phyloP scores from a whole-genome alignment of 495 filamentous ascomycete species.

The Clohesyomyces aquaticus region DNA sequence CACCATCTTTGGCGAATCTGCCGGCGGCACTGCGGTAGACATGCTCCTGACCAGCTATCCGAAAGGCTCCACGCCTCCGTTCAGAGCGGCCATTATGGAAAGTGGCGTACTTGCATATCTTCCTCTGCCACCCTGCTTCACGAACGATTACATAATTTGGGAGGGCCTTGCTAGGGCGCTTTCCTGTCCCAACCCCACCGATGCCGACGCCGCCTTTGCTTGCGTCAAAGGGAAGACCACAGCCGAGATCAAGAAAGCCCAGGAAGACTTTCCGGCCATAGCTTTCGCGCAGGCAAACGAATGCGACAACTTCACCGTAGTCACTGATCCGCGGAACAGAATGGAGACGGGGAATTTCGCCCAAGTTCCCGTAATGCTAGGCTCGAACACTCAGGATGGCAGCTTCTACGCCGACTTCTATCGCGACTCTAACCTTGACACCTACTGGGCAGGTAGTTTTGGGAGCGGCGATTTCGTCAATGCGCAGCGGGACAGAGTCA shows the following conservation, averaged over 20 bases:
- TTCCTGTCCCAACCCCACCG: conserved; percentile 6
- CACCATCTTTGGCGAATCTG: conserved; percentile 36
- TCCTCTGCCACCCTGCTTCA: conserved; percentile 1
- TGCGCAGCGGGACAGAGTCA: neutral
- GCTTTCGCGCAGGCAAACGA: conserved; percentile 24
- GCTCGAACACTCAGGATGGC: conserved; percentile 42
- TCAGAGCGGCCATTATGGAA: conserved; percentile 21
- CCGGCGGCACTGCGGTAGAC: conserved; percentile 23
- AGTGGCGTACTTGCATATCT: conserved; percentile 18
- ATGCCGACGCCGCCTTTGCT: conserved; percentile 22
- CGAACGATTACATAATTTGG: conserved; percentile 17
- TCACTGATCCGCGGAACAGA: conserved; percentile 28
- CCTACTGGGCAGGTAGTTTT: conserved; percentile 5
- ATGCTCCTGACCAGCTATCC: conserved; percentile 22
- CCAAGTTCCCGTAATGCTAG: conserved; percentile 38
- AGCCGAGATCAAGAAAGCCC: conserved; percentile 30
- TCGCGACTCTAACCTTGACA: neutral
- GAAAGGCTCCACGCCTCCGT: neutral
- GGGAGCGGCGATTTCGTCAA: neutral
- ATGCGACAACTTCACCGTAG: conserved; percentile 42
- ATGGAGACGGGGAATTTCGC: conserved; percentile 35
- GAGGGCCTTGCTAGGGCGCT: neutral
- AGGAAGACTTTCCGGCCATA: conserved; percentile 32
- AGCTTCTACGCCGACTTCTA: conserved; percentile 28
- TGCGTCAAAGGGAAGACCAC: conserved; percentile 33